Conservation (phyloP, 805 yeast species). For the Kodamaea lidongshanica region DNA sequence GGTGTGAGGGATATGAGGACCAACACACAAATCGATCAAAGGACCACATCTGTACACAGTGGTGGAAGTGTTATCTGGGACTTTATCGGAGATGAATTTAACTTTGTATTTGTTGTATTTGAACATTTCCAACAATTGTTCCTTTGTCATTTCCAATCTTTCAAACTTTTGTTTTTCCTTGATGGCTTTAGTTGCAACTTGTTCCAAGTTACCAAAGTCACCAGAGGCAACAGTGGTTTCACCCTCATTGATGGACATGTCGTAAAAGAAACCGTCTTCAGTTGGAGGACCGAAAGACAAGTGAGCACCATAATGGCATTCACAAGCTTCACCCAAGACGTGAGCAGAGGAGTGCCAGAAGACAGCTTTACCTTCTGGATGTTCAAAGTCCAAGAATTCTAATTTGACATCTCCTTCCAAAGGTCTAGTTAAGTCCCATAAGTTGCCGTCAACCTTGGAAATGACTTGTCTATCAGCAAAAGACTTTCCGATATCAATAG, state of each 20-base stretch:
- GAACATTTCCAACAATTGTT: constrained; percentile 87
- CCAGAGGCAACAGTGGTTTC: constrained; percentile 63
- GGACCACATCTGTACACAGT: constrained; percentile 98
- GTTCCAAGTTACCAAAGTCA: constrained; percentile 80
- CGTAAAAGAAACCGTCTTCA: constrained; percentile 95
- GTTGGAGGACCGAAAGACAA: constrained; percentile 90
- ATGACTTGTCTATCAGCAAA: constrained; percentile 86
- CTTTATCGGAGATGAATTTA: constrained; percentile 74
- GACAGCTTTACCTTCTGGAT: constrained; percentile 90
- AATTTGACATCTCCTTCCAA: constrained; percentile 64
- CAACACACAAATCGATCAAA: constrained; percentile 91
- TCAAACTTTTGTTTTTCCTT: constrained; percentile 94
- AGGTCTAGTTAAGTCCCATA: constrained; percentile 94
- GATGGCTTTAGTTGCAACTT: constrained; percentile 81
- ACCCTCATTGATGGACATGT: constrained; percentile 79
- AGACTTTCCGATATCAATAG: constrained; percentile 77
- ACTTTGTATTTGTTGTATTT: constrained; percentile 93
- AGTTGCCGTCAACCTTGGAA: constrained; percentile 78
- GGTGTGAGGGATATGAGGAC: constrained; percentile 97
- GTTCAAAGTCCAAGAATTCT: constrained; percentile 84
- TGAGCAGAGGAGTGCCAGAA: constrained; percentile 99
- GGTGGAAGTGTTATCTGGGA: constrained; percentile 93
- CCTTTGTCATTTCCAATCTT: constrained; percentile 88
- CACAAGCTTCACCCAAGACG: constrained; percentile 96
- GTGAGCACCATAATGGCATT: constrained; percentile 92